Evolutionary conservation across 768 basidiomycete genomes (phyloP), one percentile per base, ranked within the genome.

Genomic region (Mycena crocata): DNA sequence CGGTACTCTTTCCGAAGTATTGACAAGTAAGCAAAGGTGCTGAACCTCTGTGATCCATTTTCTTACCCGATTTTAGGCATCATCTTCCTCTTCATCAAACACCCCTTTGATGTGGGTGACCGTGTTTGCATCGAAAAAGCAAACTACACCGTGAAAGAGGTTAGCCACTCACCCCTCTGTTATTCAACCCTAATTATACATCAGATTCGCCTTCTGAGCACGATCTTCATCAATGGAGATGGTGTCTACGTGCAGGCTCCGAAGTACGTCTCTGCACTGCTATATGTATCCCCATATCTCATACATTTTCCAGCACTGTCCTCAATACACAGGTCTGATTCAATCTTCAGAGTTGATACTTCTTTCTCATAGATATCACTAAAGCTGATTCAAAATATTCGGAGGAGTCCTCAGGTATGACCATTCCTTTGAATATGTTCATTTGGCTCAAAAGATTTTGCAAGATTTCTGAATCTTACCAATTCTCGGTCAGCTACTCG

Each of bases 41-140:
- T n/a, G n/a, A n/a, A n/a, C n/a, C n/a, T n/a, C n/a, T n/a, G n/a
- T n/a, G n/a, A n/a, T n/a, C n/a, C n/a, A n/a, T n/a, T n/a, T n/a
- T n/a, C n/a, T n/a, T n/a, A n/a, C n/a, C n/a, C n/a, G n/a, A n/a
- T n/a, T n/a, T n/a, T n/a, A n/a, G n/a, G n/a, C n/a, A 93, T 95
- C 76, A 95, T 96, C 74, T 96, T 98, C 86, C 83, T 98, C 31
- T 96, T 96, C 79, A 85, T 95, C 77, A 93, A 93, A 73, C 90
- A 93, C 74, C 91, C 91, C 0, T 93, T 90, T 82, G 93, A 94
- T 76, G 92, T 94, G 28, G 91, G 92, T 28, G 93, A 95, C 78
- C 80, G 90, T 49, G 85, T 96, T 54, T 80, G 78, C 55, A 67
- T 91, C 49, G 79, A 81, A 58, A 83, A 82, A 30, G 80, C 84